Evolutionary conservation across 768 basidiomycete genomes (phyloP).

Genomic region (Sistotremastrum suecicum): DNA sequence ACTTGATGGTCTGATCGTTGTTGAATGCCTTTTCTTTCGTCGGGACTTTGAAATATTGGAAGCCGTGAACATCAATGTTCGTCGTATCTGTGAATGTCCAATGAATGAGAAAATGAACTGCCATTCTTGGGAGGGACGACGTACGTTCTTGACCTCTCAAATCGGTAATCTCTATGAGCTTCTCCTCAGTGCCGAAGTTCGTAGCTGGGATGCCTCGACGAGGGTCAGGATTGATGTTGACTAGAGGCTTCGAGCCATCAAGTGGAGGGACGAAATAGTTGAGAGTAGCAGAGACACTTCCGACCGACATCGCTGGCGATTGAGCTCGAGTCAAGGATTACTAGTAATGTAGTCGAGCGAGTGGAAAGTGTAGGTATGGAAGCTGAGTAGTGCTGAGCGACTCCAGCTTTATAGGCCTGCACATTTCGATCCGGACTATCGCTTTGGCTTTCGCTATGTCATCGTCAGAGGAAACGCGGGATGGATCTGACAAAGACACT

Average conservation of each 20-base stretch:
- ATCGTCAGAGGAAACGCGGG: no score
- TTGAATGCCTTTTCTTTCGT: conserved; percentile 33
- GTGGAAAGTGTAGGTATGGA: no score
- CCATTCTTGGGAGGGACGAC: no score
- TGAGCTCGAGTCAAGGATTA: background rate
- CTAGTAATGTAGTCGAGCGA: no score
- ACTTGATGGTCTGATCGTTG: conserved; percentile 34
- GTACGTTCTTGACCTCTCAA: conserved; percentile 35
- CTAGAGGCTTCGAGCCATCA: conserved; percentile 17
- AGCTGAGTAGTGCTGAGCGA: no score
- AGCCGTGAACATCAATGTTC: background rate
- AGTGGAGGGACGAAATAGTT: conserved; percentile 12
- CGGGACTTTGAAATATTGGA: conserved; percentile 16
- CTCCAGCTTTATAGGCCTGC: no score
- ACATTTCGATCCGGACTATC: no score
- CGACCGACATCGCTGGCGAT: background rate
- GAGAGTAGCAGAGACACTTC: conserved; percentile 5
- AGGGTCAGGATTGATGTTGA: conserved; percentile 13
- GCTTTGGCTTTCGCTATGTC: no score
- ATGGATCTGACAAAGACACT: no score
- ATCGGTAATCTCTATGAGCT: conserved; percentile 32
- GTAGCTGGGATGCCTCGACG: conserved; percentile 16
- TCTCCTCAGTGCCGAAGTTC: conserved; percentile 23
- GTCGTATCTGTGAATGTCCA: background rate
- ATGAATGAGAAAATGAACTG: no score